Evolutionary conservation across 176 grass and related monocot species (phyloP), one percentile per base, ranked within the genome.

Genomic region (Oryza coarctata): DNA sequence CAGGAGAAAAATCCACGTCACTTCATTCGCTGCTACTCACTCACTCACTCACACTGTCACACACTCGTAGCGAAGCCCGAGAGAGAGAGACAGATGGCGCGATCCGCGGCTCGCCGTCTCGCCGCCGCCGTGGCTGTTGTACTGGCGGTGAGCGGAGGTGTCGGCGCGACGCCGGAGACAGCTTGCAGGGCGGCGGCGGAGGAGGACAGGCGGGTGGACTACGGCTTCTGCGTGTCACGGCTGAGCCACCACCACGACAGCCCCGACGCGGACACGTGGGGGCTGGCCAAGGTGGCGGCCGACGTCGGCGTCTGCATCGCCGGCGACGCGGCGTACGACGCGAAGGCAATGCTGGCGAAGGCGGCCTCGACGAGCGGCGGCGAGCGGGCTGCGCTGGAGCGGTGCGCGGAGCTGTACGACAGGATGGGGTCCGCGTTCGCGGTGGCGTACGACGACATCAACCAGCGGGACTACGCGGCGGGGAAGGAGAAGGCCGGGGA

Each of bases 251-350:
- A 87, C 78, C 85, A 44, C 63, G 78, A 81, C 22, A 81, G 71
- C 71, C 47, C 85, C 27, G 71, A 76, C 78, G 85, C 85, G 1
- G 78, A 82, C 78, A 35, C 71, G 1, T 87, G 85, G 85, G 78
- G 78, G 63, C 49, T 87, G 47, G 78, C 85, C 3, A 87, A 87
- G 85, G 71, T 87, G 70, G 85, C 78, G 5, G 78, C 78, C 36
- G 63, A 75, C 44, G 34, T 84, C 28, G 78, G 78, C 71, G 49
- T 82, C 1, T n/a, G 9, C 85, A 27, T 8, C 35, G 85, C 78
- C 44, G 63, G 9, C 35, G 22, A 41, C 62, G 63, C 70, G 4
- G 64, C 68, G 34, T 61, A 76, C 47, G 85, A 81, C 36, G 61
- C 61, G 26, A 74, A 22, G 44, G 33, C 12, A 0, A 17, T 60